Percentiles rank a stretch among this genome's conserved stretches.
Evolutionary conservation across 1,284 basidiomycete genomes (phyloP).

Genomic region (Trametes versicolor): DNA sequence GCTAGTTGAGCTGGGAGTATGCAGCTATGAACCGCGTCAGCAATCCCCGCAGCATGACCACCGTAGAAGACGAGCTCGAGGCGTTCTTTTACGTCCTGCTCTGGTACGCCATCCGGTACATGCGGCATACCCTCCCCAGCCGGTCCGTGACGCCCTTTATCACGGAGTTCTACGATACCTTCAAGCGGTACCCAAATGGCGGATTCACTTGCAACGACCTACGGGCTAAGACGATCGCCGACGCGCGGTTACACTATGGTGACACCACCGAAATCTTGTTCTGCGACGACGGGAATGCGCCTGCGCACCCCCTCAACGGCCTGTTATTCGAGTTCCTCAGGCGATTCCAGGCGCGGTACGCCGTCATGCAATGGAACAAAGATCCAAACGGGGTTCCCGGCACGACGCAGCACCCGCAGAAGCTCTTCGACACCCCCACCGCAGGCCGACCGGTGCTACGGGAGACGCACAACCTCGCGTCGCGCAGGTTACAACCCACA

Average conservation of each 20-base stretch:
- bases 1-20: slow-evolving; percentile 16
- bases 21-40: slow-evolving; percentile 1
- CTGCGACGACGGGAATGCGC: slow-evolving; percentile 5
- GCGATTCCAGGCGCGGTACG: slow-evolving; percentile 5
- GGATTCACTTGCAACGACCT: background rate
- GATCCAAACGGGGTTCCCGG: background rate
- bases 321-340: slow-evolving; percentile 6
- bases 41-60: background rate
- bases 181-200: slow-evolving; percentile 3
- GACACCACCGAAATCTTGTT: background rate
- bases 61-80: slow-evolving; percentile 23
- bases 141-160: background rate
- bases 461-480: background rate
- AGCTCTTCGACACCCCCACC: background rate
- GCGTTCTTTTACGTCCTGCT: slow-evolving; percentile 23
- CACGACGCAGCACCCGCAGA: background rate
- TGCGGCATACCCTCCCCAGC: slow-evolving; percentile 8
- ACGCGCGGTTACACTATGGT: background rate
- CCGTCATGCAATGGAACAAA: slow-evolving; percentile 13
- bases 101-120: slow-evolving; percentile 5
- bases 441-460: slow-evolving; percentile 2
- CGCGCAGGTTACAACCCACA: background rate
- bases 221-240: background rate
- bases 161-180: slow-evolving; percentile 8
- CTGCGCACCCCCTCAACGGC: slow-evolving; percentile 10